Percentiles rank a stretch among this genome's conserved stretches.
Conservation (phyloP, 164 flowering plant genomes). For the Vitis labrusca region DNA sequence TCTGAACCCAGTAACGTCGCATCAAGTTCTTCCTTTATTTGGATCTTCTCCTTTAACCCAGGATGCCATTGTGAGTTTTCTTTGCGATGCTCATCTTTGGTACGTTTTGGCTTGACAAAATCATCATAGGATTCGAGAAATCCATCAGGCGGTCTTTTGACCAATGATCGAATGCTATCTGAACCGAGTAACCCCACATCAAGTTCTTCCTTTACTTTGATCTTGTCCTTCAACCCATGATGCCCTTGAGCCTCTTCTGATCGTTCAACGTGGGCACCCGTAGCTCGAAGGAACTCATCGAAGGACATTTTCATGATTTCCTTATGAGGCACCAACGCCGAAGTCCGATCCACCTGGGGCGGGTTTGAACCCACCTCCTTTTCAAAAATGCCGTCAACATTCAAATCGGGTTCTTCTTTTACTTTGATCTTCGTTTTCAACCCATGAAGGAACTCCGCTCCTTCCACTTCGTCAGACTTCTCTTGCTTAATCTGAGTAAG, state of each 20-base stretch:
- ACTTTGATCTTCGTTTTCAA: slow-evolving; percentile 1
- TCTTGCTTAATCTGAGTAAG: slow-evolving; percentile 17
- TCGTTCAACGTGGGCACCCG: neutral
- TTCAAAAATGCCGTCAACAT: neutral
- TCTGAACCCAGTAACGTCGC: neutral
- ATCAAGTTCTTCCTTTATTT: slow-evolving; percentile 19
- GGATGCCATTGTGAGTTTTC: neutral
- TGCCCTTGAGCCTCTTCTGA: neutral
- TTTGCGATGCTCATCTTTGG: neutral
- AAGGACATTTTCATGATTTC: neutral
- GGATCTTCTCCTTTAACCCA: neutral
- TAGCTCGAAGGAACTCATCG: slow-evolving; percentile 2
- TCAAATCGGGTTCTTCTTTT: slow-evolving; percentile 11
- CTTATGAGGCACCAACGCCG: neutral
- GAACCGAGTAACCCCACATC: neutral
- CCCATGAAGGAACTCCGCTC: neutral
- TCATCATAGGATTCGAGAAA: neutral
- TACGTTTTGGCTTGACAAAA: neutral
- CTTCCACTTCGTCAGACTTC: slow-evolving; percentile 1
- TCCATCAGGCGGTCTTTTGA: neutral
- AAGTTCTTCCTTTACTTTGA: slow-evolving; percentile 4
- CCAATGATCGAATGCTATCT: neutral
- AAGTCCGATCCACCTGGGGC: neutral
- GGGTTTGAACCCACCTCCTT: neutral
- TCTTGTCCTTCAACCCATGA: slow-evolving; percentile 1